Percentiles rank a stretch among this genome's conserved stretches.
Evolutionary conservation across 768 basidiomycete genomes (phyloP).

Genomic region (Phanerochaete sordida): DNA sequence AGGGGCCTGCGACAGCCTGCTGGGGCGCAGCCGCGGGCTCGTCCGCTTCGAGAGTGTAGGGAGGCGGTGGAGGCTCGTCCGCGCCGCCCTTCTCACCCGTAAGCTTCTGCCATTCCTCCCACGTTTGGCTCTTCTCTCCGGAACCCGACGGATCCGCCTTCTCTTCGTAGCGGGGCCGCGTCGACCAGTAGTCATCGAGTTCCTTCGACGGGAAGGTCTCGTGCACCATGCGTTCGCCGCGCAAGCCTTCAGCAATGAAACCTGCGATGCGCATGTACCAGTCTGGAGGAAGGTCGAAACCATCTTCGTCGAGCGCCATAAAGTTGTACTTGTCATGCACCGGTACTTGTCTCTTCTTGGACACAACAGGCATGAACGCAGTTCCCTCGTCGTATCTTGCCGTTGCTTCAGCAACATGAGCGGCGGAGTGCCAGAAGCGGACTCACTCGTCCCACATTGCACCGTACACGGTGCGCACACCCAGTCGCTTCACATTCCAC

Average conservation of each 20-base stretch:
- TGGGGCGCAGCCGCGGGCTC: not conserved
- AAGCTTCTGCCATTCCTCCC: slow-evolving; percentile 46
- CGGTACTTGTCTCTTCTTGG: slow-evolving; percentile 56
- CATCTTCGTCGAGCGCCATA: slow-evolving; percentile 75
- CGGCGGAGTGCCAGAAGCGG: not conserved
- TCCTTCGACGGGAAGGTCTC: slow-evolving; percentile 70
- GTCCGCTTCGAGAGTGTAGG: slow-evolving; percentile 59
- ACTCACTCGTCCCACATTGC: slow-evolving; percentile 86
- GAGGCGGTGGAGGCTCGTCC: slow-evolving; percentile 63
- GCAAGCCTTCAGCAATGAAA: slow-evolving; percentile 64
- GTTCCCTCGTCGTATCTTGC: slow-evolving; percentile 84
- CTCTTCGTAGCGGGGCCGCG: slow-evolving; percentile 53
- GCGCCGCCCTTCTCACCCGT: slow-evolving; percentile 36
- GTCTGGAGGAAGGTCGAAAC: slow-evolving; percentile 72
- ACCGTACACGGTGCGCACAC: slow-evolving; percentile 67
- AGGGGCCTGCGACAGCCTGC: not conserved
- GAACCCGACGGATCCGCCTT: slow-evolving; percentile 5
- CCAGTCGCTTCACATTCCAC: slow-evolving; percentile 58
- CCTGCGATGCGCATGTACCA: slow-evolving; percentile 86
- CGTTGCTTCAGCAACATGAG: not conserved
- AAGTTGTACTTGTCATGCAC: slow-evolving; percentile 54
- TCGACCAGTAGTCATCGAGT: slow-evolving; percentile 70
- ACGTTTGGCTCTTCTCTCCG: slow-evolving; percentile 21
- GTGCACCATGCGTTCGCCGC: slow-evolving; percentile 56
- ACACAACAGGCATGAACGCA: slow-evolving; percentile 71